Percentiles rank a stretch among this genome's conserved stretches.
These are phyloP conservation scores for Aspergillus sp. DNA, from an alignment of 2,329 filamentous ascomycete genomes.

Conservation along the genomic window DNA sequence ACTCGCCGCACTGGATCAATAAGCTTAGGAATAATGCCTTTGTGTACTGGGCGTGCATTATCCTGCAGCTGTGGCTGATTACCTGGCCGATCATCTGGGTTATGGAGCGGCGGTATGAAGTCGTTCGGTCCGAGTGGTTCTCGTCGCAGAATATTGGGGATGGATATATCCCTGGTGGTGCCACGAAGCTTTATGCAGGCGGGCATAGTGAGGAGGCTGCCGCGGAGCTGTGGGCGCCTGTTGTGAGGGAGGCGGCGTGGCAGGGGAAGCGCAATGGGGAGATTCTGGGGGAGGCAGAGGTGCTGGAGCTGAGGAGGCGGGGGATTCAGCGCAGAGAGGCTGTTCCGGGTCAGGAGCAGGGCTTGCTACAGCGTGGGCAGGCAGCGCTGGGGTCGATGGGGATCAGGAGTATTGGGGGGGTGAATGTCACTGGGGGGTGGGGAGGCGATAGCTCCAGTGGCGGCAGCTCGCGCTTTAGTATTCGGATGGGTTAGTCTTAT, in stretches of 20 bases:
- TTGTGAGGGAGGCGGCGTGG: slow-evolving; percentile 37
- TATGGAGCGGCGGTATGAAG: slow-evolving; percentile 38
- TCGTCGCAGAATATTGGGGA: too few relatives aligned
- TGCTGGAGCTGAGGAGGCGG: slow-evolving; percentile 12
- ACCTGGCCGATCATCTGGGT: slow-evolving; percentile 41
- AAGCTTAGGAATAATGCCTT: slow-evolving; percentile 33
- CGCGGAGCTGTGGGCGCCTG: slow-evolving; percentile 33
- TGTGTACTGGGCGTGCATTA: slow-evolving; percentile 35
- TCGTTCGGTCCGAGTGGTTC: slow-evolving; percentile 33
- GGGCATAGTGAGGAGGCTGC: slow-evolving; percentile 28
- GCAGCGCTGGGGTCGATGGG: slow-evolving; percentile 9
- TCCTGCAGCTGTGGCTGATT: slow-evolving; percentile 42
- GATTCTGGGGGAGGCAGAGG: slow-evolving; percentile 18
- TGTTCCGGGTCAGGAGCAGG: neutral
- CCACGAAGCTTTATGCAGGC: too few relatives aligned
- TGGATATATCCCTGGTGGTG: too few relatives aligned
- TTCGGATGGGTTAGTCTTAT: neutral
- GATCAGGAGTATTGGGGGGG: slow-evolving; percentile 9
- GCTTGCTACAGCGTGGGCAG: slow-evolving; percentile 6
- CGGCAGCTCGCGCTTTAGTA: slow-evolving; percentile 3
- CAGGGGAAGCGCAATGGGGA: slow-evolving; percentile 21
- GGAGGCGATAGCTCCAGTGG: slow-evolving; percentile 5
- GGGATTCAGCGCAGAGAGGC: slow-evolving; percentile 9
- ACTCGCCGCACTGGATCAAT: slow-evolving; percentile 43
- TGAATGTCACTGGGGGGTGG: slow-evolving; percentile 12